A percentile compares a stretch with the other conserved stretches of the same genome.
phyloP scores from a whole-genome alignment of 2,329 filamentous ascomycete species.

The Cytospora schulzeri region DNA sequence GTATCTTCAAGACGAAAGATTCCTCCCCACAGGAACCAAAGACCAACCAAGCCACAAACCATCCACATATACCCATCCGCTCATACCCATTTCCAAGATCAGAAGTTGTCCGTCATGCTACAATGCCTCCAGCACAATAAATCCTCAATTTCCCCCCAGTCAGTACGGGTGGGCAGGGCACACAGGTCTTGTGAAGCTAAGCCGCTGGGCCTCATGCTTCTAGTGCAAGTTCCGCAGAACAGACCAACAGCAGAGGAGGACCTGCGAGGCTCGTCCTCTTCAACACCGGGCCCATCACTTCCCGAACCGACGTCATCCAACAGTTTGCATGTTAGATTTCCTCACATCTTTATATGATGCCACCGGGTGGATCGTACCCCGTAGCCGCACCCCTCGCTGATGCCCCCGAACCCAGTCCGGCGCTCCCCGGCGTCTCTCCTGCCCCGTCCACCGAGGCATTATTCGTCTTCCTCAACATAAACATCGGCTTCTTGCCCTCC shows the following conservation, averaged over 20 bases:
- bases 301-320: background rate
- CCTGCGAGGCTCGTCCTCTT: background rate
- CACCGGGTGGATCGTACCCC: slow-evolving; percentile 60
- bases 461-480: slow-evolving; percentile 82
- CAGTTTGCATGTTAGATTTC: background rate
- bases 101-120: slow-evolving; percentile 1
- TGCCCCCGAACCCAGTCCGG: slow-evolving; percentile 49
- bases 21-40: slow-evolving; percentile 10
- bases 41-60: slow-evolving; percentile 5
- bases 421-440: slow-evolving; percentile 54
- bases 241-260: background rate
- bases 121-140: background rate
- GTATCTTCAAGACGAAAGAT: slow-evolving; percentile 19
- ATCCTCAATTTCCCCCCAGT: too few species aligned
- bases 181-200: background rate
- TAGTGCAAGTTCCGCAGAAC: too few species aligned
- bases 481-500: slow-evolving; percentile 98
- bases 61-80: slow-evolving; percentile 6
- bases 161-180: background rate
- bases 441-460: slow-evolving; percentile 50
- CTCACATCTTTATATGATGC: slow-evolving; percentile 52
- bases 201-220: background rate
- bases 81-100: background rate
- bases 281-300: background rate
- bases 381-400: slow-evolving; percentile 46